Evolutionary conservation across 306 rosid genomes (phyloP), one percentile per base, ranked within the genome.

Genomic region (Mucuna pruriens): DNA sequence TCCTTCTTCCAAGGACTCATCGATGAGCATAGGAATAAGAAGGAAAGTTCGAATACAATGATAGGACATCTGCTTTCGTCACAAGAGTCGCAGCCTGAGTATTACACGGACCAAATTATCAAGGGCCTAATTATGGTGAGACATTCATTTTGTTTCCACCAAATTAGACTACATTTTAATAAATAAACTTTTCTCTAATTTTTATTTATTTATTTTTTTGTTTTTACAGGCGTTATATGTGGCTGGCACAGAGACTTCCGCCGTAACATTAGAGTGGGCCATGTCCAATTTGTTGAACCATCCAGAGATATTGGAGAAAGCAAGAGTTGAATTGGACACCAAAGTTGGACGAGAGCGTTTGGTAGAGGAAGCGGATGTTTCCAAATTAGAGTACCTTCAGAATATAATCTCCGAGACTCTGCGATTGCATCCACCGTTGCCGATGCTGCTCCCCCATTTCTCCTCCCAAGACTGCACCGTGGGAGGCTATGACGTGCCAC

Each of bases 221-320:
- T n/a, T n/a, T n/a, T n/a, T n/a, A n/a, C n/a, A n/a, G 97, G 71
- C 79, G 6, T 13, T 92, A 54, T 22, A 85, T 12, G 13, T 77
- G 3, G 91, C 94, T 0, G 94, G 97, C 25, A 87, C 93, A 4
- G 90, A 90, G 60, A 83, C 94, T n/a, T 76, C 93, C 0, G 71
- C 94, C 0, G 19, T 77, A 2, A 75, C 90, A 16, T 23, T 90
- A 17, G 97, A 92, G 73, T 90, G 97, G 97, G 92, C 89, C 0
- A 34, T 92, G 85, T 42, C 89, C 0, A 79, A 86, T 75, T 65
- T 92, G 3, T 69, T 90, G 3, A 92, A 89, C 84, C 44, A 89
- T 83, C 92, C 92, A 0, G 31, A 83, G 4, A 75, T 81, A 15
- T 9, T 92, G 23, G 79, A 73, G 54, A 92, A 83, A 20, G 92